Percentiles rank a stretch among this genome's conserved stretches.
Evolutionary conservation across 148 eudicot genomes (phyloP).

Genomic region (Rhododendron vialii): DNA sequence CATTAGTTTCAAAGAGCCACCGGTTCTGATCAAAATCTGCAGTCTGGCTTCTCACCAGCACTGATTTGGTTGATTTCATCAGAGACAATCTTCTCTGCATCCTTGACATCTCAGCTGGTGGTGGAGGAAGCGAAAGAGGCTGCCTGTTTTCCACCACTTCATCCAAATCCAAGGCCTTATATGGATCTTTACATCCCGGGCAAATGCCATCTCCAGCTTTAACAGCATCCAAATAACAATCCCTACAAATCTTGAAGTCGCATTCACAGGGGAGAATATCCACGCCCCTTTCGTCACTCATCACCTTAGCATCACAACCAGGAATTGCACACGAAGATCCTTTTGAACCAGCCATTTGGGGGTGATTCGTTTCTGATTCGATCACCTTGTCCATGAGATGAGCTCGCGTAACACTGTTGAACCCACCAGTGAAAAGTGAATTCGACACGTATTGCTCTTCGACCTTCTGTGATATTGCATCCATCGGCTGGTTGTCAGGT

Average conservation of each 20-base stretch:
- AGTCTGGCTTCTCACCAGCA: conserved; percentile 77
- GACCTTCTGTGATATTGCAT: conserved; percentile 67
- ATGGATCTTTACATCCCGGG: conserved; percentile 84
- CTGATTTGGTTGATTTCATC: conserved; percentile 64
- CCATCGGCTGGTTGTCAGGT: conserved; percentile 84
- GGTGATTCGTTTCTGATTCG: conserved; percentile 68
- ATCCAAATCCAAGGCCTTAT: conserved; percentile 57
- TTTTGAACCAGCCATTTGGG: conserved; percentile 83
- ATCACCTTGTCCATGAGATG: conserved; percentile 89
- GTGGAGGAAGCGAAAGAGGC: conserved; percentile 52
- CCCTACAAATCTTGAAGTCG: conserved; percentile 84
- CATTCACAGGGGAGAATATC: conserved; percentile 89
- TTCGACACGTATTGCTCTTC: conserved; percentile 82
- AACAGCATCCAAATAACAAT: conserved; percentile 71
- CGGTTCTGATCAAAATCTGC: conserved; percentile 82
- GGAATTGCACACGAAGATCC: conserved; percentile 78
- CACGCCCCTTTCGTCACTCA: conserved; percentile 74
- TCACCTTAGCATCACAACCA: conserved; percentile 85
- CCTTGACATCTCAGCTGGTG: conserved; percentile 54
- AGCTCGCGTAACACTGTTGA: conserved; percentile 67
- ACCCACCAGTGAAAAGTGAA: conserved; percentile 82
- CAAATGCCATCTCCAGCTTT: conserved; percentile 61
- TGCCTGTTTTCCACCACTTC: conserved; percentile 26
- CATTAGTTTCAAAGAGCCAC: conserved; percentile 83
- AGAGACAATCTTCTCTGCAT: conserved; percentile 73